Conservation (phyloP, 2,329 filamentous ascomycete genomes). For the Penicillium digitatum region DNA sequence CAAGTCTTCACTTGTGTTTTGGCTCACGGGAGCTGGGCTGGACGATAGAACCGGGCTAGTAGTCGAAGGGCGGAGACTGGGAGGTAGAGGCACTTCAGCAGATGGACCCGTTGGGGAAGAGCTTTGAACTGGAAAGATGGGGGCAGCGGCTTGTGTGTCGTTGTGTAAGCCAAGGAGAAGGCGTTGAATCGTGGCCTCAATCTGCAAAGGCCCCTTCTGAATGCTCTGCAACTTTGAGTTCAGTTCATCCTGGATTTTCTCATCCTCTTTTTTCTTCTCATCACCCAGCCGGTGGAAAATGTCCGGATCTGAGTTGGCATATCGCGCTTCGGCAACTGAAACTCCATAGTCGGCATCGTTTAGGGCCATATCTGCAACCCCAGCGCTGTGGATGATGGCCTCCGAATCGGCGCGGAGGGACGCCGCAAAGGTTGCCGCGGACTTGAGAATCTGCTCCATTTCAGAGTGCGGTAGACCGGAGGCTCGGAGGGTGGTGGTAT, state of each 20-base stretch:
- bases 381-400: conserved; percentile 46
- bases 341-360: conserved; percentile 53
- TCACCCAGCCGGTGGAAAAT: conserved; percentile 43
- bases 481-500: conserved; percentile 31
- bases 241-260: conserved; percentile 44
- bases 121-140: conserved; percentile 7
- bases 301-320: conserved; percentile 42
- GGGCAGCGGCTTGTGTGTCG: conserved; percentile 21
- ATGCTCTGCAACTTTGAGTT: conserved; percentile 43
- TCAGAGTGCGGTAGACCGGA: conserved; percentile 36
- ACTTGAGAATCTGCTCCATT: conserved; percentile 38
- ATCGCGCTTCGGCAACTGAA: conserved; percentile 51
- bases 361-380: conserved; percentile 47
- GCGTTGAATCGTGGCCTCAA: conserved; percentile 37
- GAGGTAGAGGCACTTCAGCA: conserved; percentile 20
- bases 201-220: conserved; percentile 37
- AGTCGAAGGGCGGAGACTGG: conserved; percentile 28
- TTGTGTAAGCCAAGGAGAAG: conserved; percentile 38
- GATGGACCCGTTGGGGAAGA: conserved; percentile 10
- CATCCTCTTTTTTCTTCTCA: conserved; percentile 50
- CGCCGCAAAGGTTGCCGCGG: conserved; percentile 37
- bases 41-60: conserved; percentile 12
- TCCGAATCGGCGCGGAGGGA: conserved; percentile 44
- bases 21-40: not conserved
- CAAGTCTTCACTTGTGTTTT: conserved; percentile 28